Conservation (phyloP, 2,329 filamentous ascomycete species). For the Ceratocystis lukuohia region DNA sequence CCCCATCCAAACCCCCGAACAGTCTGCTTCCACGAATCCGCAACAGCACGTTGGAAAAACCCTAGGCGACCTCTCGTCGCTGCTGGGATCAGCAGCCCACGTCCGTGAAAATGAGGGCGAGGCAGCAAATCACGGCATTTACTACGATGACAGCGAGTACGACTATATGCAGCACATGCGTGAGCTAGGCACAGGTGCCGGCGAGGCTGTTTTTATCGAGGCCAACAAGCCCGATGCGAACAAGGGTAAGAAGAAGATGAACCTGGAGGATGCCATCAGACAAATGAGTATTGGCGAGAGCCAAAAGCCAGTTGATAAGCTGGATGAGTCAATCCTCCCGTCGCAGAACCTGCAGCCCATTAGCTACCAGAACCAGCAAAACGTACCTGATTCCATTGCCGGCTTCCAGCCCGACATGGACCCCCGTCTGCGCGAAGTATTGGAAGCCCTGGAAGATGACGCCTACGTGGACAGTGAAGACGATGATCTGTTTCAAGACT, state of each 20-base stretch:
- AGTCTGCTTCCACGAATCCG: slow-evolving; percentile 30
- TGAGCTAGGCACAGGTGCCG: slow-evolving; percentile 56
- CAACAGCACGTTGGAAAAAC: slow-evolving; percentile 34
- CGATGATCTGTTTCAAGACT: slow-evolving; percentile 68
- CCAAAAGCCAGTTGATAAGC: slow-evolving; percentile 36
- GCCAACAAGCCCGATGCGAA: slow-evolving; percentile 49
- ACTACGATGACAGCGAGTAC: slow-evolving; percentile 88
- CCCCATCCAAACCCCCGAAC: slow-evolving; percentile 36
- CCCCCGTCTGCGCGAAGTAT: slow-evolving; percentile 71
- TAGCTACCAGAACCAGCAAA: slow-evolving; percentile 85
- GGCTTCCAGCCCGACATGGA: slow-evolving; percentile 99
- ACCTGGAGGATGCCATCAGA: slow-evolving; percentile 69
- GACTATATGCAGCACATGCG: slow-evolving; percentile 99
- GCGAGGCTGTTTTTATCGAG: slow-evolving; percentile 74
- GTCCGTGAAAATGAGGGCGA: slow-evolving; percentile 89
- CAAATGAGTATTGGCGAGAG: slow-evolving; percentile 42
- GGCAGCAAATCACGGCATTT: slow-evolving; percentile 85
- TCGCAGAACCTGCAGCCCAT: slow-evolving; percentile 64
- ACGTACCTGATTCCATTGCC: slow-evolving; percentile 78
- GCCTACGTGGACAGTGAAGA: slow-evolving; percentile 78
- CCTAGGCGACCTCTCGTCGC: slow-evolving; percentile 60
- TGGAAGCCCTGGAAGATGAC: slow-evolving; percentile 91
- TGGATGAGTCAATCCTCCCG: slow-evolving; percentile 63
- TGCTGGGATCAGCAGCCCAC: slow-evolving; percentile 54
- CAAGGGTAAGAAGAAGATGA: slow-evolving; percentile 55